Conservation (phyloP, 2,329 filamentous ascomycete genomes). For the Scedosporium apiospermum region DNA sequence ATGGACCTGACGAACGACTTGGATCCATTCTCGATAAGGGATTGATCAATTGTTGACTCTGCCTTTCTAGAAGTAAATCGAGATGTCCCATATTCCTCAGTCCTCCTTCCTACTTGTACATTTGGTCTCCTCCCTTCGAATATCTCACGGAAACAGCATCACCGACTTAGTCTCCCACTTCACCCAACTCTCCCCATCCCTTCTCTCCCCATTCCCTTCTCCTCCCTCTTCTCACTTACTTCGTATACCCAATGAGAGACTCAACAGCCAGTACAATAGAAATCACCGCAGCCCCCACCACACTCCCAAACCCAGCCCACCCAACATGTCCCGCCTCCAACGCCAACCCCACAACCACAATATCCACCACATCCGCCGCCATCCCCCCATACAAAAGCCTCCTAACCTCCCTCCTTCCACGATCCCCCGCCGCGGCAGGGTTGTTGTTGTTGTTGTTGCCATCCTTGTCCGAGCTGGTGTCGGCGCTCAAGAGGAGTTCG, state of each 20-base stretch:
- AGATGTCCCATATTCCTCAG: too few species aligned
- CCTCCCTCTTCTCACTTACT: not conserved
- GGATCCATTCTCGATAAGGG: too few species aligned
- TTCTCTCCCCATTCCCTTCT: not conserved
- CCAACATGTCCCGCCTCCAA: not conserved
- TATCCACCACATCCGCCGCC: not conserved
- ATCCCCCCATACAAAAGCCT: not conserved
- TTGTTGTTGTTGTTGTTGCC: not conserved
- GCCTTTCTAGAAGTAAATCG: too few species aligned
- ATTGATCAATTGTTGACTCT: too few species aligned
- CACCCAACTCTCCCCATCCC: not conserved
- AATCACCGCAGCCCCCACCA: not conserved
- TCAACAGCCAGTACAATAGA: not conserved
- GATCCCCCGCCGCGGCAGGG: too few species aligned
- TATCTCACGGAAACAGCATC: too few species aligned
- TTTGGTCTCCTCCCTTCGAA: too few species aligned
- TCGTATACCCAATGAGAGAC: slow-evolving; percentile 1
- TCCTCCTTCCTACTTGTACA: too few species aligned
- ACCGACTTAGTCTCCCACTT: not conserved
- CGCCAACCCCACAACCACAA: not conserved
- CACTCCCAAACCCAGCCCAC: not conserved
- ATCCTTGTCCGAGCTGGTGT: not conserved
- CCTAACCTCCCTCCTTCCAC: not conserved
- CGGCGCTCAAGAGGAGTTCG: slow-evolving; percentile 7
- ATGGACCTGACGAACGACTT: too few species aligned